Evolutionary conservation across 495 filamentous ascomycete genomes (phyloP).

Genomic region (Saxophila tyrrhenica): DNA sequence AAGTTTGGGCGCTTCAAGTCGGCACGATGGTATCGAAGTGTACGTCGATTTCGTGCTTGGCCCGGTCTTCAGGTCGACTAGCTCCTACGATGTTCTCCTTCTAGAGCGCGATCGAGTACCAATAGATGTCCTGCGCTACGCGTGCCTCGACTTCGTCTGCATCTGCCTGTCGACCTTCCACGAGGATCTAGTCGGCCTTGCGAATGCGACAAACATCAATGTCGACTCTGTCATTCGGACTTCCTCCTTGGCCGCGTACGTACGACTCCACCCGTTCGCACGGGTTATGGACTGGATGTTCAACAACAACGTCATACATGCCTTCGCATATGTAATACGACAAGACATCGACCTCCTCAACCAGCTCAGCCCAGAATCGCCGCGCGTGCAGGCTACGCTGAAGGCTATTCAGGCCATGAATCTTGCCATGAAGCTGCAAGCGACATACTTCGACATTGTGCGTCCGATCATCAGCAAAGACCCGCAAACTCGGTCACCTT

Average conservation of each 20-base stretch:
- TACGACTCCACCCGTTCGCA: conserved; percentile 78
- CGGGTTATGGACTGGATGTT: conserved; percentile 96
- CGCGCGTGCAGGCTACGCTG: conserved; percentile 60
- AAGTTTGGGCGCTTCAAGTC: conserved; percentile 57
- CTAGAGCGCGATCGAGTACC: conserved; percentile 41
- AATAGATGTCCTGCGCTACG: conserved; percentile 55
- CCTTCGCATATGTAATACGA: conserved; percentile 63
- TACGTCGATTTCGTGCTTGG: conserved; percentile 86
- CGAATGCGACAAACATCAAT: conserved; percentile 57
- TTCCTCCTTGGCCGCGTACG: conserved; percentile 61
- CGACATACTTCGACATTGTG: conserved; percentile 81
- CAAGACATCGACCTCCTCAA: conserved; percentile 58
- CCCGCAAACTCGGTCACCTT: conserved; percentile 31
- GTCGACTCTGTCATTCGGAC: conserved; percentile 63
- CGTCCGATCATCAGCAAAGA: conserved; percentile 59
- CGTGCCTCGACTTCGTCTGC: conserved; percentile 67
- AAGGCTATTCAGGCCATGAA: conserved; percentile 70
- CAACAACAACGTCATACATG: conserved; percentile 74
- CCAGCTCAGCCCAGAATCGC: conserved; percentile 55
- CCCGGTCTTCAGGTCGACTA: conserved; percentile 49
- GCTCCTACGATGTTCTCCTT: conserved; percentile 40
- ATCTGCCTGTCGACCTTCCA: conserved; percentile 75
- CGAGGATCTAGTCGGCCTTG: conserved; percentile 75
- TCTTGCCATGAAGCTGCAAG: conserved; percentile 69
- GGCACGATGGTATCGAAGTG: conserved; percentile 77